phyloP scores from a whole-genome alignment of 345 rosid species.

The Carallia pectinifolia region DNA sequence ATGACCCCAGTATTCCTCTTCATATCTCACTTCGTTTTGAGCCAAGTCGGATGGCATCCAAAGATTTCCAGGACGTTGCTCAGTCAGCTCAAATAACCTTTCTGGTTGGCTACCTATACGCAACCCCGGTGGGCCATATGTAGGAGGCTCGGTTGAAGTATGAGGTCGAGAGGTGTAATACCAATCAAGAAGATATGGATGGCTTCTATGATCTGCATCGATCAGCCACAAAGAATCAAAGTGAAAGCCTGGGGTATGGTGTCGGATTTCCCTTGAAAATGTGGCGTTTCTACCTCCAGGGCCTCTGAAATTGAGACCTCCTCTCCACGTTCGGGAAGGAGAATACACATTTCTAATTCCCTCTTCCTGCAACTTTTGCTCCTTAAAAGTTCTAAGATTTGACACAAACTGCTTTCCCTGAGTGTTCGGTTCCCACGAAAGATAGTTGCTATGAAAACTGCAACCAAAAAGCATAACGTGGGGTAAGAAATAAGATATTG shows the following conservation, averaged over 20 bases:
- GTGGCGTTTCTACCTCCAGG: constrained; percentile 39
- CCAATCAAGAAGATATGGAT: constrained; percentile 90
- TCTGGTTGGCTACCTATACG: constrained; percentile 21
- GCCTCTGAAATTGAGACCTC: constrained; percentile 42
- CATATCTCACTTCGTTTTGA: constrained; percentile 30
- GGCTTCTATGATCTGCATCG: constrained; percentile 66
- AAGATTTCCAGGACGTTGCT: constrained; percentile 41
- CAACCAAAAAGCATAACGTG: constrained; percentile 17
- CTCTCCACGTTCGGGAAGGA: constrained; percentile 47
- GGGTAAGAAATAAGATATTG: not conserved
- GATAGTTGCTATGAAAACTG: constrained; percentile 90
- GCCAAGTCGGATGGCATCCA: constrained; percentile 45
- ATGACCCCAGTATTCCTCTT: constrained; percentile 35
- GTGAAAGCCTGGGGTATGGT: constrained; percentile 37
- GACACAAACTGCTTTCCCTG: constrained; percentile 77
- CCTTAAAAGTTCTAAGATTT: constrained; percentile 76
- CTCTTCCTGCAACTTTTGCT: constrained; percentile 57
- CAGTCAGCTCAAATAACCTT: constrained; percentile 22
- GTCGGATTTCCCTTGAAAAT: constrained; percentile 51
- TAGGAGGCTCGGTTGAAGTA: constrained; percentile 19
- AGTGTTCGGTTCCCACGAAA: constrained; percentile 81
- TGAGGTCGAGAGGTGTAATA: constrained; percentile 60
- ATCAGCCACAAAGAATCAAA: constrained; percentile 62
- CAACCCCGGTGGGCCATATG: constrained; percentile 21
- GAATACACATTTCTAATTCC: constrained; percentile 42